A percentile compares a stretch with the other conserved stretches of the same genome.
Conservation (phyloP, 208 protist species). For the Trypanosoma platydactyli region DNA sequence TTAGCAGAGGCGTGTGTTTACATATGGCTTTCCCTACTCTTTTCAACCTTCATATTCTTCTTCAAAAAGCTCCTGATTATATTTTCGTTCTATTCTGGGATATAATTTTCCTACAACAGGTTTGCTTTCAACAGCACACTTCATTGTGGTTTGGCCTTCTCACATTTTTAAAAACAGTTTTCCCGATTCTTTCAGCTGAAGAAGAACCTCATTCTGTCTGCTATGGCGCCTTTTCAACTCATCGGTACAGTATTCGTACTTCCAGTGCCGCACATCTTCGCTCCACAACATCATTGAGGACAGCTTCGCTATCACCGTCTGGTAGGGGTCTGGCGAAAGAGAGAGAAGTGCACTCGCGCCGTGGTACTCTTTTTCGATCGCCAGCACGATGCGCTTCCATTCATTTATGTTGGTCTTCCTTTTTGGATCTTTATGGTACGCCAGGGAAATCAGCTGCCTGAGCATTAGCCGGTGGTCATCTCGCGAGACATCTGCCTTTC, state of each 20-base stretch:
- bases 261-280: conserved; percentile 51
- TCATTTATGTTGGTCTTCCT: conserved; percentile 52
- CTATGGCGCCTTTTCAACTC: conserved; percentile 52
- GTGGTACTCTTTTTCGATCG: conserved; percentile 78
- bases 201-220: conserved; percentile 51
- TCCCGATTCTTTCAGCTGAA: conserved; percentile 44
- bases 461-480: conserved; percentile 88
- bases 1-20: too few relatives aligned
- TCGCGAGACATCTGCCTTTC: conserved; percentile 48
- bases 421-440: conserved; percentile 63
- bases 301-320: conserved; percentile 73
- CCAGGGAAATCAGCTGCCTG: conserved; percentile 66
- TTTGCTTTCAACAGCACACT: too few relatives aligned
- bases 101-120: too few relatives aligned
- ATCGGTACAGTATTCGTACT: conserved; percentile 62
- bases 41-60: background rate
- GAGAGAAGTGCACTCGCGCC: conserved; percentile 74
- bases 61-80: background rate
- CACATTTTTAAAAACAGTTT: conserved; percentile 56
- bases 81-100: too few relatives aligned
- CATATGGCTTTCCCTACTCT: background rate
- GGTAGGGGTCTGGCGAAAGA: conserved; percentile 83
- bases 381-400: conserved; percentile 69
- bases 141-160: too few relatives aligned
- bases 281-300: conserved; percentile 91